Base-by-base conservation (phyloP, 1,284 basidiomycete species). In the Cutaneotrichosporon mucoides region DNA sequence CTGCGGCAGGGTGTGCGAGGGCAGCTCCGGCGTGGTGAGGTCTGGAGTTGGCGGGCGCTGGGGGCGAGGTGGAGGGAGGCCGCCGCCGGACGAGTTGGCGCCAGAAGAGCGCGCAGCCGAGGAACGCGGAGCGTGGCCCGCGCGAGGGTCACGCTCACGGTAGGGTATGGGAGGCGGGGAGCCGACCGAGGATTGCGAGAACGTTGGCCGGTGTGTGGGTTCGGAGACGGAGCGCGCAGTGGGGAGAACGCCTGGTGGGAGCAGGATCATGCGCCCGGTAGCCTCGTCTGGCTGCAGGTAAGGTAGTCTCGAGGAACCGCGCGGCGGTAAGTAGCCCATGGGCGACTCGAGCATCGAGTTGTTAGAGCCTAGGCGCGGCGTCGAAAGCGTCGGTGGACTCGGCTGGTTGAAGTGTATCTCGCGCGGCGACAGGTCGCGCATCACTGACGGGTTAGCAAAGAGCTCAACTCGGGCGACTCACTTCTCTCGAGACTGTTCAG, bases 401-500 rank as follows among this genome's bases (percentile, higher is more conserved):
- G 24, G 37, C 38, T 51, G 49, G 49, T 33, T 75, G 34, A 76
- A 51, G 6, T 71, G 67, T 35, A 76, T 70, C 35, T 77, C 76
- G 6, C 72, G 67, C 2, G 77, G 77, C 2, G 74, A 75, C 10
- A 79, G 60, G 37, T 68, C 66, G 13, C 73, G 71, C 68, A 79
- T 71, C 57, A 76, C 76, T 78, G 24, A 24, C 2, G 24, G 24
- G 24, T 24, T 24, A 24, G 24, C n/a, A n/a, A n/a, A n/a, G n/a
- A n/a, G n/a, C n/a, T n/a, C n/a, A n/a, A n/a, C n/a, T n/a, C n/a
- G n/a, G 4, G 12, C 12, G 16, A 43, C 57, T 58, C 34, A 58
- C 57, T 70, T 62, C 66, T 68, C 63, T 79, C 77, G 9, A 79
- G 65, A 53, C 70, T 67, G 59, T 74, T 75, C 42, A 79, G 62